These are phyloP conservation scores for Myxozyma nipponensis DNA, from an alignment of 805 yeast species.

Conservation along the genomic window DNA sequence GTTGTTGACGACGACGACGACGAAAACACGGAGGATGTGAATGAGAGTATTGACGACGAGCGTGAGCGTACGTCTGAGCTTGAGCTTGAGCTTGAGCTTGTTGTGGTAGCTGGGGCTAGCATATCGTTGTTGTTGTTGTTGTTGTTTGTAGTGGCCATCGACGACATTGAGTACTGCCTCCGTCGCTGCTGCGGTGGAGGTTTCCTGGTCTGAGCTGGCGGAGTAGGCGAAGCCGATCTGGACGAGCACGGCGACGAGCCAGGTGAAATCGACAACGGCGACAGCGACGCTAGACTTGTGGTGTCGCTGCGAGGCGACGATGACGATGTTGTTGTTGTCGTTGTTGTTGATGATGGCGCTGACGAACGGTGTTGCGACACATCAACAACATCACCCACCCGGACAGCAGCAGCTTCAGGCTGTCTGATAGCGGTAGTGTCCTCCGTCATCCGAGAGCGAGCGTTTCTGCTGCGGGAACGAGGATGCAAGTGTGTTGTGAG, in stretches of 20 bases:
- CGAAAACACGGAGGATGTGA: constrained; percentile 1
- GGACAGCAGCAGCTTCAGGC: no score
- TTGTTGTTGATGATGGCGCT: background rate
- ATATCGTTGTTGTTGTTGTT: no score
- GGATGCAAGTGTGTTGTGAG: constrained; percentile 1
- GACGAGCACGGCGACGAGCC: no score
- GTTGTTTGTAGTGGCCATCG: no score
- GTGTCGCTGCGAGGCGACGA: no score
- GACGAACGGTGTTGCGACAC: background rate
- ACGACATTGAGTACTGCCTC: background rate
- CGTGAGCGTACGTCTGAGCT: constrained; percentile 13
- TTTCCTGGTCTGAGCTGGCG: no score
- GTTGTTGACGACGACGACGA: background rate
- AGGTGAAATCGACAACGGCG: no score
- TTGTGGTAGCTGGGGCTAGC: no score
- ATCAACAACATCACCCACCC: background rate
- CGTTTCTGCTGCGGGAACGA: background rate
- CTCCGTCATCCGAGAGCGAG: no score
- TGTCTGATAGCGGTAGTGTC: no score
- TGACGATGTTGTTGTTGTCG: background rate
- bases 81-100: background rate
- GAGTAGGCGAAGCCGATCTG: no score
- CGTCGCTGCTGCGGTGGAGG: background rate
- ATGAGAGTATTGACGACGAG: constrained; percentile 5
- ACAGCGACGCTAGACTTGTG: background rate